A percentile compares a stretch with the other conserved stretches of the same genome.
phyloP scores from a whole-genome alignment of 352 stramenopile species.

The Phytophthora crassamura region DNA sequence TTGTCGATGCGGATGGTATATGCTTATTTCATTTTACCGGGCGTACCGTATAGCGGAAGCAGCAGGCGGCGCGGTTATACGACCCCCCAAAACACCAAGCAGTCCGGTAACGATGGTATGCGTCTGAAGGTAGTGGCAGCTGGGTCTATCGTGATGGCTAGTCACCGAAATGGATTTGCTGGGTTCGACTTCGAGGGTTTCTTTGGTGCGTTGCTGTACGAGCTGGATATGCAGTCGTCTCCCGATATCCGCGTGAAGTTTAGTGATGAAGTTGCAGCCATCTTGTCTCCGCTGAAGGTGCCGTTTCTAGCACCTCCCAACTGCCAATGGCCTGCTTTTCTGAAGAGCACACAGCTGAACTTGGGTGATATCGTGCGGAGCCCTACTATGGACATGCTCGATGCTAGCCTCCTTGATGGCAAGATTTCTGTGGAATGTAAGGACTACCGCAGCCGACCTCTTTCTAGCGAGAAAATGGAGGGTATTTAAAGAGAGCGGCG shows the following conservation, averaged over 20 bases:
- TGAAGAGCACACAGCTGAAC: background rate
- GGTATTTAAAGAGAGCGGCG: background rate
- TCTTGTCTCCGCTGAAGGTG: background rate
- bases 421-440: conserved; percentile 8
- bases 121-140: background rate
- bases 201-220: background rate
- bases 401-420: background rate
- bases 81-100: background rate
- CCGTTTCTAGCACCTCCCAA: conserved; percentile 7
- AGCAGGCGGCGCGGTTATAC: background rate
- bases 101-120: background rate
- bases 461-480: background rate
- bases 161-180: conserved; percentile 7
- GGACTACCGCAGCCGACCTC: background rate
- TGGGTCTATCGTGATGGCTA: conserved; percentile 2
- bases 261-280: background rate
- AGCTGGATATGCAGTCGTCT: conserved; percentile 2
- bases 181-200: background rate
- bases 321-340: background rate
- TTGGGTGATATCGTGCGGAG: background rate
- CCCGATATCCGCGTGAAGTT: conserved; percentile 1
- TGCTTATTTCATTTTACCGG: background rate
- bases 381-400: background rate
- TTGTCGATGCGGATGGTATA: background rate
- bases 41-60: background rate